Base-by-base conservation (phyloP, 805 yeast genomes). In the Yarrowia sp. region DNA sequence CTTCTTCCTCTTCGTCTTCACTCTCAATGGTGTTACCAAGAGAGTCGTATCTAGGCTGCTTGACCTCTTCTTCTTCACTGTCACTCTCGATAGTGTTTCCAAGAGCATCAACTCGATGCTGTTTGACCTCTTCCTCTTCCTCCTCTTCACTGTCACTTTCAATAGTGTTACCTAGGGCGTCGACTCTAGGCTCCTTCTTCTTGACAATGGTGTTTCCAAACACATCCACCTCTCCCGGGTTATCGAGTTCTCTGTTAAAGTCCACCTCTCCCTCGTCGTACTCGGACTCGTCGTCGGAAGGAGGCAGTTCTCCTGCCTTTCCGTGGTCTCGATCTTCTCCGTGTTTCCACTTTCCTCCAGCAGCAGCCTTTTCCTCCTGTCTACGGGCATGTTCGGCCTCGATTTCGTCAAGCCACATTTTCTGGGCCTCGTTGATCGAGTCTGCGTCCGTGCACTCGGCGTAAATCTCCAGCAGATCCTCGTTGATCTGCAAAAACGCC, bases 401-500 rank as follows among this genome's bases (percentile, higher is more conserved):
- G 15, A 91, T 79, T 73, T 82, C 82, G 26, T 81, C 87, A 73
- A 95, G 77, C 89, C 95, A 94, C 38, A 79, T 85, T 12, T 86
- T 86, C 78, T 95, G 94, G 0, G 92, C 97, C 49, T 75, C 78
- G 61, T 83, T 81, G 0, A 95, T 87, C 7, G 93, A 88, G 1
- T 84, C 92, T 1, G 90, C 83, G 74, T 94, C 97, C 0, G 94
- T 87, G 78, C 98, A 94, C 49, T 84, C 76, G 67, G 88, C 89
- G 74, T 95, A 95, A 8, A 89, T 77, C 63, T 86, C 89, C 15
- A 95, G 73, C 11, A 95, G 79, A 71, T 92, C 97, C 71, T 85
- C 84, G 76, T 95, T 95, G 68, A 95, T 86, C 67, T 89, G 87
- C 73, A 95, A 78, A 74, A 95, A 95, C 0, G 90, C 88, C n/a